phyloP scores from a whole-genome alignment of 2,329 filamentous ascomycete genomes.

The Neophaeococcomyces mojaviensis region DNA sequence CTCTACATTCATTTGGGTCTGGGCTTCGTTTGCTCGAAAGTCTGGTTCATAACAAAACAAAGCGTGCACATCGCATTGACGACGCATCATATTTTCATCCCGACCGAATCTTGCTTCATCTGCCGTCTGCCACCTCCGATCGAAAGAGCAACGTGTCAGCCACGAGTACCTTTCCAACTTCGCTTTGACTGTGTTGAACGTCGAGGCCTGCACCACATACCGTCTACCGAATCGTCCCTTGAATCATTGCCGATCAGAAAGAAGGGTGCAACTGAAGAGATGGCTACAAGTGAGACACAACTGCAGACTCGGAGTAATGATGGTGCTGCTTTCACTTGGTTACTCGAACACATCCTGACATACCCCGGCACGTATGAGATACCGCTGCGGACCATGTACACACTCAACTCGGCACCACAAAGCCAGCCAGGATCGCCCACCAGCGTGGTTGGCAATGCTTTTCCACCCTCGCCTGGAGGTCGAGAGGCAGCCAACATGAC shows the following conservation, averaged over 20 bases:
- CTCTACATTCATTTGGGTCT: neutral
- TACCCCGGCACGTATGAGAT: constrained; percentile 59
- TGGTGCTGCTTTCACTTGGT: constrained; percentile 42
- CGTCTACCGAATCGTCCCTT: neutral
- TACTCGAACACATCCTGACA: constrained; percentile 53
- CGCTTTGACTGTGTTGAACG: neutral
- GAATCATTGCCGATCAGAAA: neutral
- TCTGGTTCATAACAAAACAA: neutral
- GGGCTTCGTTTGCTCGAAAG: constrained; percentile 8
- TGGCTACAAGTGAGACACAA: constrained; percentile 2
- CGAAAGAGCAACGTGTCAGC: neutral
- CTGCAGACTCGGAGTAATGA: neutral
- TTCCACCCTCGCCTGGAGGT: constrained; percentile 13
- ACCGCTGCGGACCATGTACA: constrained; percentile 60
- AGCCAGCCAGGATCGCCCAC: constrained; percentile 31
- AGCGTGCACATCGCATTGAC: neutral
- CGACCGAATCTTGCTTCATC: neutral
- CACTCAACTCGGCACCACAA: constrained; percentile 53
- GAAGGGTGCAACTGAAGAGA: neutral
- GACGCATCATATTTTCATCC: constrained; percentile 4
- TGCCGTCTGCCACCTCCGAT: neutral
- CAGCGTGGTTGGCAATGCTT: constrained; percentile 28
- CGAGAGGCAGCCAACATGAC: constrained; percentile 22
- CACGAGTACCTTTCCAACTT: constrained; percentile 1
- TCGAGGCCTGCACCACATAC: neutral